Conservation (phyloP, 495 filamentous ascomycete genomes). For the Penicillium atrosanguineum region DNA sequence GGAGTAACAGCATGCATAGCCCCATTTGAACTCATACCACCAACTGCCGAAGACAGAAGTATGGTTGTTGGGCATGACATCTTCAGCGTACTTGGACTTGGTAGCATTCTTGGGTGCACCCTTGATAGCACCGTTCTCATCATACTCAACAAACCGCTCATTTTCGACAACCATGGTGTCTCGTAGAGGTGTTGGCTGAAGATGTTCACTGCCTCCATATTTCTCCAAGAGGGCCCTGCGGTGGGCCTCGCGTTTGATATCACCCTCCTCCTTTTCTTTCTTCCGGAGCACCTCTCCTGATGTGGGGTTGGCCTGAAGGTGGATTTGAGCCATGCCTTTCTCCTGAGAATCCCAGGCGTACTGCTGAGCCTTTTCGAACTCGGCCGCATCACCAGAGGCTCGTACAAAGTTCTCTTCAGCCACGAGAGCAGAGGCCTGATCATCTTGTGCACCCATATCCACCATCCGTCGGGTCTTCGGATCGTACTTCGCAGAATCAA, state of each 20-base stretch:
- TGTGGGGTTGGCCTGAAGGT: conserved; percentile 95
- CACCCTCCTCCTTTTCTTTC: conserved; percentile 69
- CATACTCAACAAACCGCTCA: conserved; percentile 93
- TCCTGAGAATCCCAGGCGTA: conserved; percentile 98
- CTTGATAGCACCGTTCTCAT: conserved; percentile 84
- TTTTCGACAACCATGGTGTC: conserved; percentile 70
- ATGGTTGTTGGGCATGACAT: conserved; percentile 87
- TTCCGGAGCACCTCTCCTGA: conserved; percentile 81
- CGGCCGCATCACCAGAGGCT: conserved; percentile 87
- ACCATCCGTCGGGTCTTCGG: conserved; percentile 96
- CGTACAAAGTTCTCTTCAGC: conserved; percentile 93
- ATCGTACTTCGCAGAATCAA: conserved; percentile 97
- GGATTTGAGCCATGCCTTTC: conserved; percentile 67
- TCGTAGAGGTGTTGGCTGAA: conserved; percentile 60
- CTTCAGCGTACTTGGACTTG: conserved; percentile 88
- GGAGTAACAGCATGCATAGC: conserved; percentile 95
- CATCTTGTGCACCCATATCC: conserved; percentile 76
- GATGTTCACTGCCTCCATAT: conserved; percentile 73
- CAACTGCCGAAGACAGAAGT: conserved; percentile 93
- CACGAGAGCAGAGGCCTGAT: conserved; percentile 82
- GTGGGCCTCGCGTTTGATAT: conserved; percentile 63
- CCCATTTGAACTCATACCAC: conserved; percentile 95
- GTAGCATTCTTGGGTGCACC: conserved; percentile 71
- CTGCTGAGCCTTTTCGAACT: conserved; percentile 84
- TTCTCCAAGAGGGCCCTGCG: conserved; percentile 75